Evolutionary conservation across 2,329 filamentous ascomycete genomes (phyloP).

Genomic region (Coleophoma eucalyptorum): DNA sequence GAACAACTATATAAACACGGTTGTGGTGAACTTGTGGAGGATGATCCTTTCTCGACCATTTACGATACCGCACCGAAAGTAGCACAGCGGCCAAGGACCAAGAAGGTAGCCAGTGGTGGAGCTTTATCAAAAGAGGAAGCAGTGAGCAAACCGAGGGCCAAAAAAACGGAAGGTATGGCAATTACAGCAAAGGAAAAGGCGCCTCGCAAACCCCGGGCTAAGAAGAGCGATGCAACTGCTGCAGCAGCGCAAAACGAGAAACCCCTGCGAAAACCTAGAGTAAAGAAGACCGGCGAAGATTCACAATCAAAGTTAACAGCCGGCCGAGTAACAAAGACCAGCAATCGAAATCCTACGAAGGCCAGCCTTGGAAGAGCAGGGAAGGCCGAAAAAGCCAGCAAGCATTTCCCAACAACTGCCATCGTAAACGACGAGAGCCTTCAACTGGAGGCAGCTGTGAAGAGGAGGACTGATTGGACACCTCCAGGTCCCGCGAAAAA

Average conservation of each 20-base stretch:
- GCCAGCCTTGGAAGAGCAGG: conserved; percentile 8
- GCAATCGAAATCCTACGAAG: conserved; percentile 13
- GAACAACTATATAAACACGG: background rate
- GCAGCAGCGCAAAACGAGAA: conserved; percentile 12
- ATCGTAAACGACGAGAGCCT: conserved; percentile 11
- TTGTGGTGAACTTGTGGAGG: too few relatives aligned
- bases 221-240: background rate
- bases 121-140: conserved; percentile 14
- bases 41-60: too few relatives aligned
- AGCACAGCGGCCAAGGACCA: too few relatives aligned
- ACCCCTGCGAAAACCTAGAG: conserved; percentile 15
- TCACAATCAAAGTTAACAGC: conserved; percentile 28
- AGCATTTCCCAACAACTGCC: conserved; percentile 22
- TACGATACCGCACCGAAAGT: too few relatives aligned
- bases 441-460: conserved; percentile 37
- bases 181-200: background rate
- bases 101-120: too few relatives aligned
- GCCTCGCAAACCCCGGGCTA: background rate
- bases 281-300: conserved; percentile 21
- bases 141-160: conserved; percentile 13
- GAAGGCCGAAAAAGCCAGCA: conserved; percentile 27
- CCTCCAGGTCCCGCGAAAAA: conserved; percentile 46
- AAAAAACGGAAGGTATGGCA: conserved; percentile 11
- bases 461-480: conserved; percentile 63
- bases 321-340: conserved; percentile 29